Evolutionary conservation across 228 moss, liverwort and hornwort genomes (phyloP).

Genomic region (Sphagnum magellanicum): DNA sequence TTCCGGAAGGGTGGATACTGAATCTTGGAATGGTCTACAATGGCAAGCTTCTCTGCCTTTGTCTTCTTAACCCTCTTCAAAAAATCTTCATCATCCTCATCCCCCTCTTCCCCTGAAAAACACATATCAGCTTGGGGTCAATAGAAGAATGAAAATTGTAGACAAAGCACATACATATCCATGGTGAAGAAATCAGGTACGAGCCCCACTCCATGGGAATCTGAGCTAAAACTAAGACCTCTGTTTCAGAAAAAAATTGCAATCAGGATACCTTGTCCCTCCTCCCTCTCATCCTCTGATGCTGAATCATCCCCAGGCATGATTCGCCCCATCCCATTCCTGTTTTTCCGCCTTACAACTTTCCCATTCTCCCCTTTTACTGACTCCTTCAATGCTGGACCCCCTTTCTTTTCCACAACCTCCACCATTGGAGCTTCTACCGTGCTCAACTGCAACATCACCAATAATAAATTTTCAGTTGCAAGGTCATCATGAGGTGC

Average conservation of each 20-base stretch:
- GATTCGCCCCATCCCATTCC: constrained; percentile 64
- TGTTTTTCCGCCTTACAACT: constrained; percentile 47
- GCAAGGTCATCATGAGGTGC: not conserved
- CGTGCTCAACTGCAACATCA: constrained; percentile 20
- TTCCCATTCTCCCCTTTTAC: constrained; percentile 48
- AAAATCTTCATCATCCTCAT: constrained; percentile 97
- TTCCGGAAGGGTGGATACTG: constrained; percentile 82
- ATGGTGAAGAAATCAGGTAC: no score
- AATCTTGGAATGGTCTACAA: constrained; percentile 93
- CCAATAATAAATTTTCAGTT: not conserved
- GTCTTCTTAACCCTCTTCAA: constrained; percentile 97
- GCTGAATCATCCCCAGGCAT: constrained; percentile 97
- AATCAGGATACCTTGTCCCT: constrained; percentile 34
- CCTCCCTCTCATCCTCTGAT: constrained; percentile 78
- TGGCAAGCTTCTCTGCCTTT: constrained; percentile 90
- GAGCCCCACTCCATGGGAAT: no score
- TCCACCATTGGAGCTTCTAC: constrained; percentile 24
- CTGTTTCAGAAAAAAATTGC: no score
- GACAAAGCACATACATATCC: no score
- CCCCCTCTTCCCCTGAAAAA: constrained; percentile 49
- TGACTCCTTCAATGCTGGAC: constrained; percentile 24
- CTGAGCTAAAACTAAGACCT: no score
- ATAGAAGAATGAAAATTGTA: no score
- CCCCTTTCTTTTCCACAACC: constrained; percentile 22
- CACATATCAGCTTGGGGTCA: not conserved